These are phyloP conservation scores for Ogataea dorogensis DNA, from an alignment of 805 yeast genomes.

Conservation along the genomic window DNA sequence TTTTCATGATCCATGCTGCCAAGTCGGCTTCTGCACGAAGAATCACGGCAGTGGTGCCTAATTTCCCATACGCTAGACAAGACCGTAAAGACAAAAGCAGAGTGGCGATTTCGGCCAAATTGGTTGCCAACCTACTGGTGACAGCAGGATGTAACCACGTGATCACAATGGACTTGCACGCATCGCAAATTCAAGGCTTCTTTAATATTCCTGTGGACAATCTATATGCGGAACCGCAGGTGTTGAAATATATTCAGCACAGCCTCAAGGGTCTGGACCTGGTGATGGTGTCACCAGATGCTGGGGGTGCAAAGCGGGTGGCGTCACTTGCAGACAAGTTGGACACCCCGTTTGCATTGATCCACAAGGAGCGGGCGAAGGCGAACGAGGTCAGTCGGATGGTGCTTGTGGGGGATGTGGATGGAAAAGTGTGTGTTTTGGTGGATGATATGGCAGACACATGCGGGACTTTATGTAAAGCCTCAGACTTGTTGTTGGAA, in stretches of 20 bases:
- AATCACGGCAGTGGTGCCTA: constrained; percentile 92
- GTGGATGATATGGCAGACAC: constrained; percentile 99
- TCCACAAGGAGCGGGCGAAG: constrained; percentile 92
- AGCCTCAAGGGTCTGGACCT: constrained; percentile 54
- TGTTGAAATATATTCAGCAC: constrained; percentile 74
- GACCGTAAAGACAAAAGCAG: constrained; percentile 95
- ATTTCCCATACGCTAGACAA: constrained; percentile 96
- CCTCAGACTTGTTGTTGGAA: constrained; percentile 79
- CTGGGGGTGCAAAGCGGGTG: constrained; percentile 98
- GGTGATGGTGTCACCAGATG: constrained; percentile 93
- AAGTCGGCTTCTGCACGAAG: constrained; percentile 93
- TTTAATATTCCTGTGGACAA: constrained; percentile 95
- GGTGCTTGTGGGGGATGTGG: constrained; percentile 96
- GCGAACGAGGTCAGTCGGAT: constrained; percentile 93
- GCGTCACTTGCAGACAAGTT: constrained; percentile 90
- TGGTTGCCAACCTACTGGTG: constrained; percentile 85
- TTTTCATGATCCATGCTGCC: constrained; percentile 91
- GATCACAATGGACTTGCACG: constrained; percentile 95
- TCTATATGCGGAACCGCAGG: constrained; percentile 91
- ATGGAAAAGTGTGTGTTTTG: constrained; percentile 74
- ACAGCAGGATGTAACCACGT: constrained; percentile 96
- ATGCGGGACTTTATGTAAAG: constrained; percentile 94
- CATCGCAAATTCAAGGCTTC: constrained; percentile 97
- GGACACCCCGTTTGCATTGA: constrained; percentile 90
- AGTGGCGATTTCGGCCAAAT: constrained; percentile 94